Evolutionary conservation across 179 eudicot genomes (phyloP), one percentile per base, ranked within the genome.

Genomic region (Carnegiea gigantea): DNA sequence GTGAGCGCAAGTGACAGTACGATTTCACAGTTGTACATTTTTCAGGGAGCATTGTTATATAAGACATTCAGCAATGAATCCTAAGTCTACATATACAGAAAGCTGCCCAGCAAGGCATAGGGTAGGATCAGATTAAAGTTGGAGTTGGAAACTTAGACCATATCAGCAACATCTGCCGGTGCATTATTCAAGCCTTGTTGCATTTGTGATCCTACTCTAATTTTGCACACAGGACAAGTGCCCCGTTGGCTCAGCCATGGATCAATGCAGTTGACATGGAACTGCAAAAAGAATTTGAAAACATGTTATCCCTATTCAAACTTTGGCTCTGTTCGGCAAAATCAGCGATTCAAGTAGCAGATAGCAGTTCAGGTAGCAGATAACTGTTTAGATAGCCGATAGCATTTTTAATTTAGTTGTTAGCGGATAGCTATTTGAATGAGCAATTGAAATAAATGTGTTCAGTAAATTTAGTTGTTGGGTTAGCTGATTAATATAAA

Each of bases 151-250:
- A 65, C 48, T 76, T 73, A 86, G 79, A 84, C 90, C 87, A 88
- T 87, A 48, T 87, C 85, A 6, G 85, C 84, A 49, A 71, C 75
- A 20, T 82, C 84, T 14, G 86, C 75, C 49, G 11, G 28, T 23
- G 79, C 80, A 62, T 54, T 77, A 13, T 81, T 85, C 82, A 83
- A 77, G 79, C 30, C 73, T 73, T 81, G 85, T 78, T 74, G 88
- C 86, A 81, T 83, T 75, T 74, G 83, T 1, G 78, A 81, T 5
- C 86, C 85, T 20, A 87, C 71, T 74, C 70, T 74, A 26, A 85
- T 81, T 79, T 87, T 89, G 83, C 91, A 89, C 1, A 84, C 86
- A 0, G 91, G 90, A 77, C 90, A 89, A 20, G 91, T 86, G 46
- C 90, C 90, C 78, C 79, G 82, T 75, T 89, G 89, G 23, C 82